phyloP scores from a whole-genome alignment of 495 filamentous ascomycete species.

The Penicillium maclennaniae region DNA sequence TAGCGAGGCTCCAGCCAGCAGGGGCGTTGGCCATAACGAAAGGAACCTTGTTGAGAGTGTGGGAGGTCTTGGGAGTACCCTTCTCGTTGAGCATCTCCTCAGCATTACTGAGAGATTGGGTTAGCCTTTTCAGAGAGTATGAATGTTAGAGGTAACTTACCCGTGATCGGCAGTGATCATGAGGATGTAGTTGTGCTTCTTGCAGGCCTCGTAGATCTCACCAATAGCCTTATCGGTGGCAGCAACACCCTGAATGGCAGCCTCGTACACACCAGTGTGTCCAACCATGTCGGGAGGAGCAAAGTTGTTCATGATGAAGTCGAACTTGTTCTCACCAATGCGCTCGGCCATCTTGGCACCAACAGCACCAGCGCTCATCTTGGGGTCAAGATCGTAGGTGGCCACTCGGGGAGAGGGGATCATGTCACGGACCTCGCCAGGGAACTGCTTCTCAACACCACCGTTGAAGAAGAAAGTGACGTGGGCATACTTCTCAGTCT shows the following conservation, averaged over 20 bases:
- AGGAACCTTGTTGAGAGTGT: slow-evolving; percentile 95
- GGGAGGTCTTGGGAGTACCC: slow-evolving; percentile 93
- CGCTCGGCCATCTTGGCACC: slow-evolving; percentile 82
- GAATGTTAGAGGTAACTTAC: slow-evolving; percentile 36
- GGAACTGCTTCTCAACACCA: slow-evolving; percentile 94
- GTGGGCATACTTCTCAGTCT: slow-evolving; percentile 99
- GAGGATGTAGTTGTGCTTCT: slow-evolving; percentile 83
- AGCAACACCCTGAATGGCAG: slow-evolving; percentile 80
- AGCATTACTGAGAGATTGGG: slow-evolving; percentile 60
- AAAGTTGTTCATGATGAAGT: slow-evolving; percentile 99
- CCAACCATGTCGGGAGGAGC: slow-evolving; percentile 99
- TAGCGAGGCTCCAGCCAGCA: slow-evolving; percentile 80
- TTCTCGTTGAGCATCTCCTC: slow-evolving; percentile 98
- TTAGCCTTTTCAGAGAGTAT: not conserved
- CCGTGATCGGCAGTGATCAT: slow-evolving; percentile 97
- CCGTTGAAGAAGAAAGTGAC: slow-evolving; percentile 99
- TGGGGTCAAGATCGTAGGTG: slow-evolving; percentile 95
- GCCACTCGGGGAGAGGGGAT: slow-evolving; percentile 72
- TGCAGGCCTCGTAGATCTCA: slow-evolving; percentile 85
- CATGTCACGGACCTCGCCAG: slow-evolving; percentile 79
- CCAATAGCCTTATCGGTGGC: slow-evolving; percentile 93
- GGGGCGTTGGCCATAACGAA: slow-evolving; percentile 98
- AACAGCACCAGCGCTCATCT: slow-evolving; percentile 89
- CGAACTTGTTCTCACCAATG: slow-evolving; percentile 74
- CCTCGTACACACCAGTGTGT: slow-evolving; percentile 95